Evolutionary conservation across 108 stramenopile species (phyloP).

Genomic region (Nitzschia sp.): DNA sequence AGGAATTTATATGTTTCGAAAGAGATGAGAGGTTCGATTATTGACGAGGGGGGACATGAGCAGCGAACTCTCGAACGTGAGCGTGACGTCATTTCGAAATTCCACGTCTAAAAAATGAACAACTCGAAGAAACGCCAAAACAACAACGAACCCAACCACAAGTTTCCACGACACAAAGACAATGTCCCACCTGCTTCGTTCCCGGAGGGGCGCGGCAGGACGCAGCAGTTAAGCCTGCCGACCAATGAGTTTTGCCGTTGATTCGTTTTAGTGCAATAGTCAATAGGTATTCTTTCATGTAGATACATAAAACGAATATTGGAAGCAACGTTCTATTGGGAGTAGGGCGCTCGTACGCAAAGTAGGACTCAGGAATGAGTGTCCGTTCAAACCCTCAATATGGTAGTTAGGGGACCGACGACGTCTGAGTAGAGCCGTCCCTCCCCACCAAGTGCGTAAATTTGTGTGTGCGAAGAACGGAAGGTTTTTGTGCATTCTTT

Average conservation of each 20-base stretch:
- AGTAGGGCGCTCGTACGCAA: neutral
- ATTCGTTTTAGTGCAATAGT: slow-evolving; percentile 1
- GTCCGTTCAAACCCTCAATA: neutral
- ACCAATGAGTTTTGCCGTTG: slow-evolving; percentile 22
- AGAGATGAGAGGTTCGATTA: too few relatives aligned
- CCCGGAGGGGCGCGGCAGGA: neutral
- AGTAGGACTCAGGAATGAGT: slow-evolving; percentile 1
- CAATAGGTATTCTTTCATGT: neutral
- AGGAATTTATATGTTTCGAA: too few relatives aligned
- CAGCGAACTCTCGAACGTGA: too few relatives aligned
- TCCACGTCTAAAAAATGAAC: too few relatives aligned
- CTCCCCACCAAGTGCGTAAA: too few relatives aligned
- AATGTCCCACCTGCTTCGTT: neutral
- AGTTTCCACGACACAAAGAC: neutral
- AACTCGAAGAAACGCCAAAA: too few relatives aligned
- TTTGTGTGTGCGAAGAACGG: too few relatives aligned
- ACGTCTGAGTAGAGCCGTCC: too few relatives aligned
- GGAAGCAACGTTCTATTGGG: neutral
- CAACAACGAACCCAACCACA: too few relatives aligned
- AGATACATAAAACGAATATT: slow-evolving; percentile 12
- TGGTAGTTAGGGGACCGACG: neutral
- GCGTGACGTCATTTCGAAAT: too few relatives aligned
- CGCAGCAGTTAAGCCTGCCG: slow-evolving; percentile 6
- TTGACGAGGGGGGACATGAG: too few relatives aligned
- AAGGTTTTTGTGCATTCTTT: too few relatives aligned